Base-by-base conservation (phyloP, 75 land plant species). In the Sequoiadendron giganteum region DNA sequence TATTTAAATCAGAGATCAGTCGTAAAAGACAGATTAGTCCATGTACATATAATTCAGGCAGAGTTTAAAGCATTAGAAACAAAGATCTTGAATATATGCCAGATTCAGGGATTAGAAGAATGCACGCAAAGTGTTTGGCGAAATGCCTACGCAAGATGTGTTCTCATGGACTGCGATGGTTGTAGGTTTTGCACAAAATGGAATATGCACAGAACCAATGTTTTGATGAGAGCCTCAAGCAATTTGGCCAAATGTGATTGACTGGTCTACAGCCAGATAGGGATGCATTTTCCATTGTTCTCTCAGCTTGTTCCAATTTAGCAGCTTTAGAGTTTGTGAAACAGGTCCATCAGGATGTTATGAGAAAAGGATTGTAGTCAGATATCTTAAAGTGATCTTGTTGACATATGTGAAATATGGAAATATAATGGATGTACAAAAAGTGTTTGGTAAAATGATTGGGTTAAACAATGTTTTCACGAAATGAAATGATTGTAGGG, bases 401-500 rank as follows among this genome's bases (percentile, higher is more conserved):
- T 93, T 1, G 94, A 93, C 85, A 92, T 95, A 96, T 88, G 94
- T 87, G 1, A 94, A 93, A 81, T 96, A 92, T 85, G 95, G 96
- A 19, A 49, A 70, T 6, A n/a, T 91, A 21, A 80, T 61, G 4
- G 78, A 86, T 34, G 90, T 95, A n/a, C 86, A 38, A 1, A 77
- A 88, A 47, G 91, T 94, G 21, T 96, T 94, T 87, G 90, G 90
- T 83, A 77, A 89, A n/a, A 92, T 96, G 89, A 13, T 75, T 30
- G 25, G 28, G 11, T 3, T 2, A 42, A 42, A 42, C 4, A 42
- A 42, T 42, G 43, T 36, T 42, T 3, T 42, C 43, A 42, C 4
- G 43, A 42, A 42, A 42, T 42, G 43, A 2, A 42, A 42, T 42
- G 4, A 42, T 42, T 42, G 43, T 42, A 42, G 43, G 43, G 43